Base-by-base conservation (phyloP, 345 rosid genomes). In the Hibiscus trionum region DNA sequence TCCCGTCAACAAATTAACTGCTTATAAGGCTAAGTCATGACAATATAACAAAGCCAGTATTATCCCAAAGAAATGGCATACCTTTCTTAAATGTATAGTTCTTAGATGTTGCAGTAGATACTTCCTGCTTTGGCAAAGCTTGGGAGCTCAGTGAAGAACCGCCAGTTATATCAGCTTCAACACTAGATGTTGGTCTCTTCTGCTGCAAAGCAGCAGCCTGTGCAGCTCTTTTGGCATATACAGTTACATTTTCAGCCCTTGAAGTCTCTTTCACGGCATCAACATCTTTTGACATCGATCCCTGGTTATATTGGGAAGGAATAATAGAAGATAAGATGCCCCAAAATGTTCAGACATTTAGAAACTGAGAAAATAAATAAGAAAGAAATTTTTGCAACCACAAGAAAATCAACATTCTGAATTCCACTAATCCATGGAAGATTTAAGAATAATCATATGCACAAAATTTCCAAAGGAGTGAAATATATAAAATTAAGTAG, bases 1-100 rank as follows among this genome's bases (percentile, higher is more conserved):
- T 66, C 70, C n/a, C 58, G 73, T 14, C 12, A 73, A 44, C 73
- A 65, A 76, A 75, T n/a, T 66, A 56, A 37, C 37, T 31, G 47
- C 31, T 27, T 27, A 27, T 27, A 27, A 27, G 0, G 31, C 31
- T 27, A 27, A 3, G 16, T 3, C 39, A 55, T 35, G 1, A 66
- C 61, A 19, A 11, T 31, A 26, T 27, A 65, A 67, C 65, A 66
- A 71, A 74, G 69, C 39, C 56, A 46, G 50, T 46, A 46, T 46
- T 46, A 46, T 46, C 16, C 14, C 50, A 46, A 9, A 12, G 14
- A 46, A 46, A 46, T 46, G 50, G 0, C 50, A 46, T 46, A 46
- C 50, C 50, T 46, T 11, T 11, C 50, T 46, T 46, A 46, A 46
- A 46, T 46, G 50, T 46, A 9, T 46, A 46, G 14, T 46, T 46